Percentiles rank a stretch among this genome's conserved stretches.
These are phyloP conservation scores for Aureobasidium sp. DNA, from an alignment of 2,329 filamentous ascomycete genomes.

Conservation along the genomic window DNA sequence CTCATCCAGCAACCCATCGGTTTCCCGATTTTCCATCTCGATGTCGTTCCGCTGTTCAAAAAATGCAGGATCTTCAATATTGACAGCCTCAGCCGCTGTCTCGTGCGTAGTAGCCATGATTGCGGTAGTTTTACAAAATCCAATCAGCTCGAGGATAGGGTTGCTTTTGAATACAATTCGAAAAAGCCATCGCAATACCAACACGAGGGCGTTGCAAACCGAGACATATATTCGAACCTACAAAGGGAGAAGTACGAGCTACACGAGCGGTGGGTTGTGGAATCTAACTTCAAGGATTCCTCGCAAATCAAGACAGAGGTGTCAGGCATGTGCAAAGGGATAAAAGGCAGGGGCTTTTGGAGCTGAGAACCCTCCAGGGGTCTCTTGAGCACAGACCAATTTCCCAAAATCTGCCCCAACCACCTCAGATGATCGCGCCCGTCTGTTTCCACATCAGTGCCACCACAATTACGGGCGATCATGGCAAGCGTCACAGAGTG, in stretches of 20 bases:
- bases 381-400: not conserved
- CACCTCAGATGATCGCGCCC: not conserved
- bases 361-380: not conserved
- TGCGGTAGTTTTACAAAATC: not conserved
- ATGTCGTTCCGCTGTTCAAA: not conserved
- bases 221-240: not conserved
- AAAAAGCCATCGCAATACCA: not conserved
- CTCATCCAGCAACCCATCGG: not conserved
- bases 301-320: not conserved
- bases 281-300: not conserved
- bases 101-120: not conserved
- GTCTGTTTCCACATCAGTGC: not conserved
- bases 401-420: not conserved
- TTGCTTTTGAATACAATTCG: not conserved
- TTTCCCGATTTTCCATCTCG: not conserved
- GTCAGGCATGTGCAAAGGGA: not conserved
- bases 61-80: not conserved
- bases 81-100: not conserved
- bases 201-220: not conserved
- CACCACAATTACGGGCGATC: not conserved
- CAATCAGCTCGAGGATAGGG: not conserved
- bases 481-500: not conserved
- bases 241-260: not conserved
- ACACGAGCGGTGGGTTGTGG: not conserved
- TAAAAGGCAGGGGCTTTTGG: not conserved